Percentiles rank a stretch among this genome's conserved stretches.
Evolutionary conservation across 2,329 filamentous ascomycete genomes (phyloP).

Genomic region (Ophiognomonia clavigignenti-juglandacearum): DNA sequence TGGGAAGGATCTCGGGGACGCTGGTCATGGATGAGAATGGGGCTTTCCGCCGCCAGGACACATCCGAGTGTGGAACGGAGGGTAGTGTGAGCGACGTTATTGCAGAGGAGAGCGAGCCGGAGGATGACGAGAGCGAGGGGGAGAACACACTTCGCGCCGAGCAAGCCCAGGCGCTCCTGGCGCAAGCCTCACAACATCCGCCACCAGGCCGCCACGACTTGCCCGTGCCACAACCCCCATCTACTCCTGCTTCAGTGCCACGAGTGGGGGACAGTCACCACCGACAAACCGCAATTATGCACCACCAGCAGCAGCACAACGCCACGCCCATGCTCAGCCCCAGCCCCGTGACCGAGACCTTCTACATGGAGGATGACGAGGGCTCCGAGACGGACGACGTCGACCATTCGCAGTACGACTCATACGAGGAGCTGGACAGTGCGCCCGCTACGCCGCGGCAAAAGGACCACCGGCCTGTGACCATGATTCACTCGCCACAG

Average conservation of each 20-base stretch:
- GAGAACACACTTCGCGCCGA: constrained; percentile 12
- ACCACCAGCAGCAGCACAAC: neutral
- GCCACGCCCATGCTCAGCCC: constrained; percentile 1
- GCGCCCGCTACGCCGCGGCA: constrained; percentile 9
- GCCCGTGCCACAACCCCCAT: neutral
- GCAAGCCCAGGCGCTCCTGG: constrained; percentile 10
- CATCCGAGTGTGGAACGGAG: constrained; percentile 7
- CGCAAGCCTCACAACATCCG: neutral
- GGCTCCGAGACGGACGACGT: constrained; percentile 10
- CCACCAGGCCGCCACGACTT: neutral
- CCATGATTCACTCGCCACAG: constrained; percentile 11
- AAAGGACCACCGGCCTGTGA: neutral
- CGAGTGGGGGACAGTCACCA: too few relatives aligned
- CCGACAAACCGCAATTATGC: neutral
- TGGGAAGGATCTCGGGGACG: neutral
- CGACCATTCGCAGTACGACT: constrained; percentile 9
- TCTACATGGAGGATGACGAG: constrained; percentile 15
- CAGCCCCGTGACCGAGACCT: constrained; percentile 13
- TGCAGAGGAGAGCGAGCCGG: neutral
- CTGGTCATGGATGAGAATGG: constrained; percentile 2
- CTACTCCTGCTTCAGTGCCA: too few relatives aligned
- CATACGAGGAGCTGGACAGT: constrained; percentile 12
- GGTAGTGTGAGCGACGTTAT: constrained; percentile 1
- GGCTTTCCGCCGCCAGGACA: constrained; percentile 9
- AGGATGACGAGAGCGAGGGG: constrained; percentile 7